Percentiles rank a stretch among this genome's conserved stretches.
phyloP scores from a whole-genome alignment of 2,329 filamentous ascomycete genomes.

The Microdochium bolleyi region DNA sequence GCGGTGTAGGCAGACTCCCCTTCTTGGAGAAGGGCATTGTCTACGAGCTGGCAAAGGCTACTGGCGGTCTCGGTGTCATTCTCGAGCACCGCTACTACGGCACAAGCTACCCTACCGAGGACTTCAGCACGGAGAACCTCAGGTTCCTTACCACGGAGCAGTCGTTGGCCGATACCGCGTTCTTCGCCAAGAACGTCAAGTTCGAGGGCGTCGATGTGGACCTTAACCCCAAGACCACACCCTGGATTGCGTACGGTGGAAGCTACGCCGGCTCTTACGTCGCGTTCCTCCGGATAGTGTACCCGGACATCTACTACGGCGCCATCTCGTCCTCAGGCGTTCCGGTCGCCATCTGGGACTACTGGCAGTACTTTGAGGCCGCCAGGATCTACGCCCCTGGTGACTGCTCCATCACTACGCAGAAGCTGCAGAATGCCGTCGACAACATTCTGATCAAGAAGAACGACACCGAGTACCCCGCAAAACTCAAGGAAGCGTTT shows the following conservation, averaged over 20 bases:
- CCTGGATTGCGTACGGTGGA: slow-evolving; percentile 76
- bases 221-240: slow-evolving; percentile 54
- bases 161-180: slow-evolving; percentile 71
- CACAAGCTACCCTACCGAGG: slow-evolving; percentile 57
- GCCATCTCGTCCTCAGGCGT: slow-evolving; percentile 77
- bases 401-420: slow-evolving; percentile 57
- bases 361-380: slow-evolving; percentile 55
- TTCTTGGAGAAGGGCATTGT: slow-evolving; percentile 75
- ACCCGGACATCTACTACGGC: slow-evolving; percentile 72
- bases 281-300: slow-evolving; percentile 66
- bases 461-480: slow-evolving; percentile 29
- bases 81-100: slow-evolving; percentile 88
- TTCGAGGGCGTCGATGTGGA: slow-evolving; percentile 63
- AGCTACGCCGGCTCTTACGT: slow-evolving; percentile 78
- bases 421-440: slow-evolving; percentile 43
- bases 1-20: slow-evolving; percentile 51
- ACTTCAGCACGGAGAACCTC: slow-evolving; percentile 61
- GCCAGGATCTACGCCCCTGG: slow-evolving; percentile 39
- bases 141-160: slow-evolving; percentile 82
- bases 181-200: slow-evolving; percentile 66
- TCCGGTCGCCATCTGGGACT: slow-evolving; percentile 69
- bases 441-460: slow-evolving; percentile 41
- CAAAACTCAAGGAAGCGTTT: slow-evolving; percentile 33
- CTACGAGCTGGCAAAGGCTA: slow-evolving; percentile 60
- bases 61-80: slow-evolving; percentile 68